phyloP scores from a whole-genome alignment of 1,284 basidiomycete genomes.

The Filobasidium uniguttulatum region DNA sequence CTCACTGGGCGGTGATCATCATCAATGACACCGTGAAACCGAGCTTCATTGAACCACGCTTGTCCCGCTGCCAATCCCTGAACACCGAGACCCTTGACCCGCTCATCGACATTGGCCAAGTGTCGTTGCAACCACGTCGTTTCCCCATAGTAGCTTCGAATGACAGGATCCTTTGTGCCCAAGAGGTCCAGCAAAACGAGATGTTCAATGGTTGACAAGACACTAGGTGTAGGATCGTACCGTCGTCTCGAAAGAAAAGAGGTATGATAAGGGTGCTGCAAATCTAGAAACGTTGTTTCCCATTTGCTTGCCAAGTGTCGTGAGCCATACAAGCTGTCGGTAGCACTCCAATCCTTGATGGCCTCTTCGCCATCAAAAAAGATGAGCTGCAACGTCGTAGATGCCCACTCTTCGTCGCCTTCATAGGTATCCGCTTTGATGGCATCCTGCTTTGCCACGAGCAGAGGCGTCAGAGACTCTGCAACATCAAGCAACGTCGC shows the following conservation, averaged over 20 bases:
- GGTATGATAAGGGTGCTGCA: conserved; percentile 33
- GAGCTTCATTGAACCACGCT: conserved; percentile 25
- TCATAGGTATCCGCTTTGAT: conserved; percentile 39
- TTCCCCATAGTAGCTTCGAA: conserved; percentile 67
- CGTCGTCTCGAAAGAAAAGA: conserved; percentile 43
- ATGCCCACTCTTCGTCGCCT: conserved; percentile 39
- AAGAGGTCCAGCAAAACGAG: conserved; percentile 80
- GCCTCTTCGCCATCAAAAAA: conserved; percentile 99
- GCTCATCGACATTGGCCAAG: conserved; percentile 52
- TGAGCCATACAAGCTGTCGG: conserved; percentile 87
- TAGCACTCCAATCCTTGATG: conserved; percentile 73
- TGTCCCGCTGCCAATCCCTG: conserved; percentile 19
- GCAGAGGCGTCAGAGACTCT: conserved; percentile 56
- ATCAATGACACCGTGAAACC: conserved; percentile 51
- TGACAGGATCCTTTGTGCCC: conserved; percentile 55
- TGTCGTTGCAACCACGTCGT: conserved; percentile 83
- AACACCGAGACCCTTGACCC: conserved; percentile 38
- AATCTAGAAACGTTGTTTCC: conserved; percentile 52
- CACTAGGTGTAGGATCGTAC: conserved; percentile 44
- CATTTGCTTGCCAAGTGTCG: conserved; percentile 78
- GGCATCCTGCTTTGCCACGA: conserved; percentile 50
- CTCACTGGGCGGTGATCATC: conserved; percentile 79
- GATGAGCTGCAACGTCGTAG: conserved; percentile 81
- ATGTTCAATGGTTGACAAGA: conserved; percentile 70
- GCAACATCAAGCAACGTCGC: conserved; percentile 86